Base-by-base conservation (phyloP, 768 basidiomycete genomes). In the Leccinum barrowsii region DNA sequence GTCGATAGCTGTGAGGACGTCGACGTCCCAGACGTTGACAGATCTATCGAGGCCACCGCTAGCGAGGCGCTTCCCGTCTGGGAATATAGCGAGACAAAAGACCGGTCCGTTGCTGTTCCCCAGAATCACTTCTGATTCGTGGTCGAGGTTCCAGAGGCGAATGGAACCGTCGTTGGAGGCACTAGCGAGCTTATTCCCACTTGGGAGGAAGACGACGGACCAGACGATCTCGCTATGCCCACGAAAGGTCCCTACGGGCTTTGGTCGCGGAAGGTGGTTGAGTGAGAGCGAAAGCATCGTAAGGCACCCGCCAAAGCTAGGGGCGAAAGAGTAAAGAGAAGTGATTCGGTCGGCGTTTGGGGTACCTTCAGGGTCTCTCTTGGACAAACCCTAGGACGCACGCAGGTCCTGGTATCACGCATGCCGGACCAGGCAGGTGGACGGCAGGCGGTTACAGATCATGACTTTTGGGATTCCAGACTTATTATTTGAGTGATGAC, bases 1-100 rank as follows among this genome's bases (percentile, higher is more conserved):
- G 37, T 64, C 62, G 2, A 69, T 50, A 3, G 22, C 34, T 12
- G 32, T 54, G 15, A 56, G 37, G 52, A 66, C 26, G 53, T 71
- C 70, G 7, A 73, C 28, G 60, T 65, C 70, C 70, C 71, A 70
- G 57, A 70, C 56, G 49, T 71, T 67, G 67, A 70, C 52, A 26
- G 69, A 67, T 49, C 71, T 69, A 22, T 70, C 71, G 2, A 71
- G 67, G 49, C 69, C 69, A 56, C 69, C 69, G 42, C 71, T 71
- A 10, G 65, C 69, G 55, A 69, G 57, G 4, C 59, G 64, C 34
- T 56, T 69, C 52, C 68, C 68, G 2, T 69, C 68, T 40, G 68
- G 61, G 37, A 71, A 71, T 15, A 64, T 54, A 46, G 59, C 69
- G 7, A 69, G 69, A 42, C 67, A 69, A 21, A 69, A 69, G 6